phyloP scores from a whole-genome alignment of 306 rosid genomes.

The Adenanthera pavonina region DNA sequence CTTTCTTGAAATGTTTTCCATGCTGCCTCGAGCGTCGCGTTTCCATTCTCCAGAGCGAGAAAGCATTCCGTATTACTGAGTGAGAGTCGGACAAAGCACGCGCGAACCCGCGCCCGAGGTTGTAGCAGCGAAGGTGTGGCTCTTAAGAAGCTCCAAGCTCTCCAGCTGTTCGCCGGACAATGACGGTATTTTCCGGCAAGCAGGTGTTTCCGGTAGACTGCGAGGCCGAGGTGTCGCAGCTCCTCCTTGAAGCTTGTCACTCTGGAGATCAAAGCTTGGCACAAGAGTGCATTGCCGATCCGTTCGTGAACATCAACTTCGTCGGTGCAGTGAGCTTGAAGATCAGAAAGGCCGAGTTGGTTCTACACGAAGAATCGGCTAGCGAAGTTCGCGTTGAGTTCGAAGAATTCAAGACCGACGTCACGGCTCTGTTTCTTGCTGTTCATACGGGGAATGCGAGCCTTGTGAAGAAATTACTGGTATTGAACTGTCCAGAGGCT shows the following conservation, averaged over 20 bases:
- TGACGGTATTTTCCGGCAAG: constrained; percentile 82
- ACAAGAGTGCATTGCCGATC: constrained; percentile 65
- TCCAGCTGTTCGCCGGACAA: constrained; percentile 39
- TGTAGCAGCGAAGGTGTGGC: constrained; percentile 13
- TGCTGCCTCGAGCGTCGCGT: constrained; percentile 50
- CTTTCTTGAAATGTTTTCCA: constrained; percentile 10
- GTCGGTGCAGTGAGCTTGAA: constrained; percentile 71
- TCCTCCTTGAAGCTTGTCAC: constrained; percentile 81
- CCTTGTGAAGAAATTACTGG: constrained; percentile 79
- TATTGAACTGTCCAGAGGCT: constrained; percentile 34
- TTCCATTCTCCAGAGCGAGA: constrained; percentile 31
- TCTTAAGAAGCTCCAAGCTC: constrained; percentile 1
- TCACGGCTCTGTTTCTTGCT: constrained; percentile 86
- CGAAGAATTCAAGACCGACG: constrained; percentile 81
- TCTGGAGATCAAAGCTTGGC: constrained; percentile 78
- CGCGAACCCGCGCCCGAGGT: constrained; percentile 34
- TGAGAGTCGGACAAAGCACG: constrained; percentile 24
- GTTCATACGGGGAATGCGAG: constrained; percentile 69
- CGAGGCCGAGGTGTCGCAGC: constrained; percentile 75
- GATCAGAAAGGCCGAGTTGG: constrained; percentile 59
- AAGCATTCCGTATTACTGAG: neutral
- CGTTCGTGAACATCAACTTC: constrained; percentile 85
- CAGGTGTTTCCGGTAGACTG: constrained; percentile 90
- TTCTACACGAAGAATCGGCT: constrained; percentile 60
- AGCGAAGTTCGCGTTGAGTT: constrained; percentile 62